Conservation (phyloP, 495 filamentous ascomycete genomes). For the Thozetella sp. region DNA sequence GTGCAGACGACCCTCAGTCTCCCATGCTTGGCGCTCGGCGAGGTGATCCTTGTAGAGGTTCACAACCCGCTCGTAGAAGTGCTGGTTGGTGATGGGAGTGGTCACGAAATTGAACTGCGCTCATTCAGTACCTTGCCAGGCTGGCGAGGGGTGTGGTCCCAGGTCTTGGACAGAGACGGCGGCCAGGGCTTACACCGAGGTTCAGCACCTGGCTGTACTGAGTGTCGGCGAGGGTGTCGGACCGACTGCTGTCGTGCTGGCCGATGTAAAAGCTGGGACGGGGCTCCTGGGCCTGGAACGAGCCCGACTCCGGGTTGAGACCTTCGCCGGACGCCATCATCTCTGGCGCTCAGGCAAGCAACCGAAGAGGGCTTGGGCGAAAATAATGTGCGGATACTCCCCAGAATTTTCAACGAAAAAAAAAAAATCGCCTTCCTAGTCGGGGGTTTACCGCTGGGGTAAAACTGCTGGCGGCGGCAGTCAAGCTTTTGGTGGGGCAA, state of each 20-base stretch:
- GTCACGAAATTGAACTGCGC: conserved; percentile 93
- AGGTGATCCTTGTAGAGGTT: conserved; percentile 62
- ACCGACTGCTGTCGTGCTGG: conserved; percentile 75
- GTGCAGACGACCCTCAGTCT: conserved; percentile 12
- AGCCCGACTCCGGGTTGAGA: conserved; percentile 52
- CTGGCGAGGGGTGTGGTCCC: neutral
- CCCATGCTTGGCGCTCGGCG: conserved; percentile 24
- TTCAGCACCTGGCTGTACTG: conserved; percentile 71
- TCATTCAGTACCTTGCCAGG: conserved; percentile 11
- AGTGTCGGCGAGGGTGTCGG: conserved; percentile 59
- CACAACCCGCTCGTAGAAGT: conserved; percentile 79
- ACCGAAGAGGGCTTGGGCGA: neutral
- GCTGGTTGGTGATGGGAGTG: conserved; percentile 78
- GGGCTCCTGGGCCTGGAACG: conserved; percentile 23
- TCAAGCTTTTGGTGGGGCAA: too few relatives aligned
- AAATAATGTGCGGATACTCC: too few relatives aligned
- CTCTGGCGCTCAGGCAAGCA: neutral
- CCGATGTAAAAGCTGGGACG: conserved; percentile 76
- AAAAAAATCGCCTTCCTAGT: too few relatives aligned
- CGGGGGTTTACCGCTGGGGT: too few relatives aligned
- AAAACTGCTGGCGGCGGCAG: too few relatives aligned
- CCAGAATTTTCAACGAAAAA: neutral
- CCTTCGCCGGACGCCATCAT: conserved; percentile 20
- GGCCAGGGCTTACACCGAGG: conserved; percentile 49
- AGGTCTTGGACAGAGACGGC: neutral